phyloP scores from a whole-genome alignment of 441 rosid species.

The Arabidopsis lyrata region DNA sequence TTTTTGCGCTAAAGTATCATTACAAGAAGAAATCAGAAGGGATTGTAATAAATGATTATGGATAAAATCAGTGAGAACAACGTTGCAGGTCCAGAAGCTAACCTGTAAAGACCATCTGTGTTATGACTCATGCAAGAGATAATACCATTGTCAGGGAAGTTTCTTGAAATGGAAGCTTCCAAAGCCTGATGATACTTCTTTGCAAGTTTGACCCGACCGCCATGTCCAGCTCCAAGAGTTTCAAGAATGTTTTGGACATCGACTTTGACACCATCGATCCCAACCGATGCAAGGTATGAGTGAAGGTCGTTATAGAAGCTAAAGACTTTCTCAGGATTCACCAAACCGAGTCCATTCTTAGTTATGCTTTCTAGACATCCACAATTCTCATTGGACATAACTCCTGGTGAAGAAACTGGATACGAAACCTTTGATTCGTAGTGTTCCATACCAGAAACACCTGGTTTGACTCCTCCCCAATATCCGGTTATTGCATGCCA shows the following conservation, averaged over 20 bases:
- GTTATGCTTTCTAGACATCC: constrained; percentile 65
- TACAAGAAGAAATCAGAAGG: constrained; percentile 4
- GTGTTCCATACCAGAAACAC: constrained; percentile 62
- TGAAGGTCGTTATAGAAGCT: constrained; percentile 77
- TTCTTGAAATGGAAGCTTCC: constrained; percentile 60
- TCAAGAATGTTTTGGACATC: constrained; percentile 77
- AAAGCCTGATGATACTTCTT: constrained; percentile 69
- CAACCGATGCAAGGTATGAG: constrained; percentile 62
- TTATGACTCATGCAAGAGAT: constrained; percentile 81
- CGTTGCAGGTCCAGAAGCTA: not conserved
- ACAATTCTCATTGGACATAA: constrained; percentile 60
- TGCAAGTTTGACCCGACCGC: constrained; percentile 69
- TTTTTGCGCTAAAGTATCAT: constrained; percentile 52
- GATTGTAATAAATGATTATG: not conserved
- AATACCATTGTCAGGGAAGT: constrained; percentile 67
- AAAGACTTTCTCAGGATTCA: constrained; percentile 60
- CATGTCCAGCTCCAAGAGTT: constrained; percentile 65
- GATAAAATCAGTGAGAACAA: not conserved
- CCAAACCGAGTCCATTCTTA: constrained; percentile 71
- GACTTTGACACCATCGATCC: constrained; percentile 79
- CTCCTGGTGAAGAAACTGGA: constrained; percentile 77
- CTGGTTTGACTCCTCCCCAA: constrained; percentile 83
- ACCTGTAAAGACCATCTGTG: constrained; percentile 76
- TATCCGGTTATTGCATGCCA: constrained; percentile 85
- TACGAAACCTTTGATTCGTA: constrained; percentile 65